A percentile compares a stretch with the other conserved stretches of the same genome.
phyloP scores from a whole-genome alignment of 2,329 filamentous ascomycete species.

The Colletotrichum simmondsii region DNA sequence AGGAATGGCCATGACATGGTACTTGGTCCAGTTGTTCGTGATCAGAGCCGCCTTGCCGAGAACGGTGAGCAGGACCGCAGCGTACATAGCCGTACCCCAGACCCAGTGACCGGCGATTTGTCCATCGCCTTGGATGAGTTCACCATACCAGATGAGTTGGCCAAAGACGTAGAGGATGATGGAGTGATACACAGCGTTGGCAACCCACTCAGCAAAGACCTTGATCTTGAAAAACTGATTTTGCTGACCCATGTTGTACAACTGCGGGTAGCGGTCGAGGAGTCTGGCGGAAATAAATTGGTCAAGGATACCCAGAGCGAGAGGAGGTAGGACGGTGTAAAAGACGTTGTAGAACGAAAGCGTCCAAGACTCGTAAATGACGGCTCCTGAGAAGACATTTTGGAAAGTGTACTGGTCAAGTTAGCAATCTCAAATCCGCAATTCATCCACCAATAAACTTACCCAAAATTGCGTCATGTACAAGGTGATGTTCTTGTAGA shows the following conservation, averaged over 20 bases:
- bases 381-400: conserved; percentile 96
- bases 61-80: conserved; percentile 90
- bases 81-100: conserved; percentile 96
- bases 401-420: conserved; percentile 86
- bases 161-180: conserved; percentile 90
- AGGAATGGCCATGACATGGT: conserved; percentile 93
- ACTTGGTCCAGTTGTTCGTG: conserved; percentile 99
- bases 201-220: conserved; percentile 92
- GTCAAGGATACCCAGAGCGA: conserved; percentile 95
- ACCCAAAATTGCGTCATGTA: conserved; percentile 99
- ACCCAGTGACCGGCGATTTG: conserved; percentile 94
- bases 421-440: conserved; percentile 35
- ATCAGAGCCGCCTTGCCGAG: conserved; percentile 94
- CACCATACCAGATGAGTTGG: conserved; percentile 83
- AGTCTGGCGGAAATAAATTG: conserved; percentile 96
- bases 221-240: conserved; percentile 94
- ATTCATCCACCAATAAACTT: conserved; percentile 48
- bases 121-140: conserved; percentile 83
- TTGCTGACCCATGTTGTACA: conserved; percentile 92
- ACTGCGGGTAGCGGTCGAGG: conserved; percentile 93
- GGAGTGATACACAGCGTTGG: conserved; percentile 95
- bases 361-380: conserved; percentile 99
- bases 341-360: conserved; percentile 99
- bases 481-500: conserved; percentile 98
- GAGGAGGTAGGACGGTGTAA: conserved; percentile 92